Evolutionary conservation across 2,329 filamentous ascomycete genomes (phyloP), one percentile per base, ranked within the genome.

Genomic region (Pseudogymnoascus verrucosus): DNA sequence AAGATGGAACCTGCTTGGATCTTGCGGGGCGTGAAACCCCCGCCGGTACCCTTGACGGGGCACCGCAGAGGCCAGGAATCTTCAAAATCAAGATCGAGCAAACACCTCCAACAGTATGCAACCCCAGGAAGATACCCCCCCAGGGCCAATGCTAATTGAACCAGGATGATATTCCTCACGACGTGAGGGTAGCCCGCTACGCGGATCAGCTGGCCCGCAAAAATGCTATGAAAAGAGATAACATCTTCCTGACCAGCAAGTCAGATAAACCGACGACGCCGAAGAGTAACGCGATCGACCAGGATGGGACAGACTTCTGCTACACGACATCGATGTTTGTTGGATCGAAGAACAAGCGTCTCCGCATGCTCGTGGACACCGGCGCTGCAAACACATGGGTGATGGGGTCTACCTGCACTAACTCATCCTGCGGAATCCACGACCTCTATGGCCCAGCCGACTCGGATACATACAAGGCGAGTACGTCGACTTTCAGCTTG

Each of bases 381-480:
- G 86, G 86, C 26, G 85, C 86, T 40, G 83, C 83, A 21, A 91
- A 90, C 64, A 91, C 88, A 11, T 96, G 92, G 92, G 84, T 96
- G 19, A 95, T 95, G 84, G 84, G 87, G 31, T 79, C 84, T 14
- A 77, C 81, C 63, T 96, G 92, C 77, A 80, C 74, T 14, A 85
- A 84, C 2, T 74, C 80, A 23, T 83, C 90, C 4, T 96, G 92
- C 73, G 73, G 76, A 31, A 78, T 80, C 68, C 92, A 96, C 74
- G 85, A 85, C 70, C 85, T 82, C 0, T 93, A 91, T 71, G 88
- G 89, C 12, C 72, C 81, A 3, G 75, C 78, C 2, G 83, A 89
- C 67, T 96, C 91, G 3, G 81, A 77, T 59, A 86, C 87, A 1
- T 81, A 90, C 60, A 75, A 84, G 66, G 75, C 78, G 36, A 79